Evolutionary conservation across 805 yeast species (phyloP).

Genomic region (Metschnikowia arizonensis): DNA sequence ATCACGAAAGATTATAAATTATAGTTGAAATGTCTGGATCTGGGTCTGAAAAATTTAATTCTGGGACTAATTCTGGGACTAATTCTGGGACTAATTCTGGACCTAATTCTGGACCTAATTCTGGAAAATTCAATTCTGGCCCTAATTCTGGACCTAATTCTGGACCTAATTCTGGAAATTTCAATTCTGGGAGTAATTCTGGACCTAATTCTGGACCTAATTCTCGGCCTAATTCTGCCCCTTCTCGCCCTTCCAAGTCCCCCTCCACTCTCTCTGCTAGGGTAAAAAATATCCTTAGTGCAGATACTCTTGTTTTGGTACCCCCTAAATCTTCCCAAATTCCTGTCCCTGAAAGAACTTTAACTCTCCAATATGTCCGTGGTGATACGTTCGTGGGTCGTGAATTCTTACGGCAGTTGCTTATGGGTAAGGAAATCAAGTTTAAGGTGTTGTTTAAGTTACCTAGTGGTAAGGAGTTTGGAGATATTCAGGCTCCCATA

Average conservation of each 20-base stretch:
- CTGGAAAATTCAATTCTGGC: too few relatives aligned
- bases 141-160: too few relatives aligned
- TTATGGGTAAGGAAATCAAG: conserved; percentile 62
- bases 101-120: too few relatives aligned
- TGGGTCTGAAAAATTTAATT: too few relatives aligned
- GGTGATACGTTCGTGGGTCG: conserved; percentile 57
- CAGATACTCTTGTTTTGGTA: conserved; percentile 62
- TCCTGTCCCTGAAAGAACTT: conserved; percentile 51
- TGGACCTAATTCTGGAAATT: too few relatives aligned
- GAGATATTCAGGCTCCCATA: conserved; percentile 63
- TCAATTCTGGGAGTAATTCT: too few relatives aligned
- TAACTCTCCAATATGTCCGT: conserved; percentile 62
- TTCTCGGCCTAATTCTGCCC: neutral
- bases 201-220: neutral
- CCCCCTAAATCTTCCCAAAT: conserved; percentile 44
- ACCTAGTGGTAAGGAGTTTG: conserved; percentile 60
- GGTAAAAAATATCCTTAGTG: conserved; percentile 67
- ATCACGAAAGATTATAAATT: too few relatives aligned
- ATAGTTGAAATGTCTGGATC: too few relatives aligned
- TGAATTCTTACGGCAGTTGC: conserved; percentile 56
- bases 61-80: too few relatives aligned
- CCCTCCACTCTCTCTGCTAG: conserved; percentile 45
- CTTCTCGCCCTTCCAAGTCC: neutral
- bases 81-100: too few relatives aligned
- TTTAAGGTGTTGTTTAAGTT: conserved; percentile 54